Evolutionary conservation across 768 basidiomycete species (phyloP).

Genomic region (Mrakia blollopis): DNA sequence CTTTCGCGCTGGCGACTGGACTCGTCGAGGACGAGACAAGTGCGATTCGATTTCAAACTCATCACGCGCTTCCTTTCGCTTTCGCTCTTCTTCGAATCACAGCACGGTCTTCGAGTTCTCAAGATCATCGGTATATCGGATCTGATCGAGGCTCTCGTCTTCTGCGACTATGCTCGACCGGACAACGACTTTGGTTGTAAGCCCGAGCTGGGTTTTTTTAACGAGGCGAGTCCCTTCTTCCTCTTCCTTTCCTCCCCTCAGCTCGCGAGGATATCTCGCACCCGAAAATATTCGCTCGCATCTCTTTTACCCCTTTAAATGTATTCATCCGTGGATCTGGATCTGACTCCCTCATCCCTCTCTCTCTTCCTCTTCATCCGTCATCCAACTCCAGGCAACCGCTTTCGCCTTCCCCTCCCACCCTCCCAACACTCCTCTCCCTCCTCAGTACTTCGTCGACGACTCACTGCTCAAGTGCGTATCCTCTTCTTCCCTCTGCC

Average conservation of each 20-base stretch:
- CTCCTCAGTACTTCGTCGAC: conserved; percentile 31
- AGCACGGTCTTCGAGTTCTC: conserved; percentile 80
- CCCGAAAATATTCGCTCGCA: no score
- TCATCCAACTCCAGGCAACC: conserved; percentile 8
- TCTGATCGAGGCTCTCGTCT: conserved; percentile 67
- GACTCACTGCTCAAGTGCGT: conserved; percentile 30
- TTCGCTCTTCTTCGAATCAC: neutral
- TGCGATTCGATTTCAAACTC: no score
- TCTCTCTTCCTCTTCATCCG: no score
- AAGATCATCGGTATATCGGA: conserved; percentile 66
- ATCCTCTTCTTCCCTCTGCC: neutral
- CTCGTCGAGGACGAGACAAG: no score
- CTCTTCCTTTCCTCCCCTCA: conserved; percentile 11
- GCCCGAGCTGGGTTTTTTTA: conserved; percentile 68
- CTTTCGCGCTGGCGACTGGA: neutral
- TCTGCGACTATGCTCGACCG: conserved; percentile 65
- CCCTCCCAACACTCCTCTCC: neutral
- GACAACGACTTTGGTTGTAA: conserved; percentile 64
- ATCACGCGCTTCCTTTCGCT: neutral
- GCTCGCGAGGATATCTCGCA: no score
- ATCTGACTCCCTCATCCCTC: neutral
- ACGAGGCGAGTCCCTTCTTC: conserved; percentile 48
- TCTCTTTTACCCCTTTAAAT: no score
- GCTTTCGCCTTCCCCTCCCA: conserved; percentile 3
- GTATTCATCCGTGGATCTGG: no score